phyloP scores from a whole-genome alignment of 140 eudicot genomes.

The Artemisia princeps region DNA sequence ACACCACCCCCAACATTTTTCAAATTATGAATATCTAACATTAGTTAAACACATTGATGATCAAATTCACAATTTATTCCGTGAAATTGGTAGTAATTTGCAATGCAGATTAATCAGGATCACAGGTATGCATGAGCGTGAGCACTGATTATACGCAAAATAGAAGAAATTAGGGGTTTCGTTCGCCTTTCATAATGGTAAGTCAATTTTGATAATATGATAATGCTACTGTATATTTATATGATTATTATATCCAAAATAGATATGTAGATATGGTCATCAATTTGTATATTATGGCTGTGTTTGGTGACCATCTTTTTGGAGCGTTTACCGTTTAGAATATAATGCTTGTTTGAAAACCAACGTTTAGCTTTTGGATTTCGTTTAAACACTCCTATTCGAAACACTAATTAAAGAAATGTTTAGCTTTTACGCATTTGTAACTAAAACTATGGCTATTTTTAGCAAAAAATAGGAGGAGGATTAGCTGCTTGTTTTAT shows the following conservation, averaged over 20 bases:
- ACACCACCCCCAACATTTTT: background rate
- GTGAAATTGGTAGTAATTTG: conserved; percentile 3
- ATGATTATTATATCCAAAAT: background rate
- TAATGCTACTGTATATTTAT: conserved; percentile 12
- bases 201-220: conserved; percentile 8
- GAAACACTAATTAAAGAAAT: too few species aligned
- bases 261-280: background rate
- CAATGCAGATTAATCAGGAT: conserved; percentile 23
- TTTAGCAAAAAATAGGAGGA: too few species aligned
- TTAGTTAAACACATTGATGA: background rate
- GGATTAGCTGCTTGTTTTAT: too few species aligned
- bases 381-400: too few species aligned
- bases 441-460: too few species aligned
- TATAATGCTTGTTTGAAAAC: too few species aligned
- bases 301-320: too few species aligned
- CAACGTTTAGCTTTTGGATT: too few species aligned
- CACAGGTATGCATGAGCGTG: conserved; percentile 22
- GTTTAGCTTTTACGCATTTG: too few species aligned
- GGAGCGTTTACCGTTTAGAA: too few species aligned
- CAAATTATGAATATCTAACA: conserved; percentile 11
- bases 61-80: conserved; percentile 8
- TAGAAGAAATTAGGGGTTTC: conserved; percentile 20
- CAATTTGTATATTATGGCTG: too few species aligned
- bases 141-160: conserved; percentile 7
- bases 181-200: conserved; percentile 25